Evolutionary conservation across 768 basidiomycete genomes (phyloP), one percentile per base, ranked within the genome.

Genomic region (Amanita muscaria): DNA sequence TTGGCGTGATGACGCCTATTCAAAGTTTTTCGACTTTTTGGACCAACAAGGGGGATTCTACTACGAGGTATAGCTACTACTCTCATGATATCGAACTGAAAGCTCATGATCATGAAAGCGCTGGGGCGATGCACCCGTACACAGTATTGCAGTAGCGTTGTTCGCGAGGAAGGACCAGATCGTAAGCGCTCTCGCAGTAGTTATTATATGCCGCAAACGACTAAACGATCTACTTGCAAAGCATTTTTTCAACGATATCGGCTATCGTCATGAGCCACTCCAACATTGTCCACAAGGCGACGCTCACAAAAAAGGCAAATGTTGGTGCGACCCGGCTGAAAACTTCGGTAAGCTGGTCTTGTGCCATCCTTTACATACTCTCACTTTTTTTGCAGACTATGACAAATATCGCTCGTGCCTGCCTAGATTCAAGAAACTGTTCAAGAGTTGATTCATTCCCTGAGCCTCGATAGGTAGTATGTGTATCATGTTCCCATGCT

Each of bases 241-340:
- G 66, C 88, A 96, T 61, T 98, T 89, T 68, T 97, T 97, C 72
- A 77, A 83, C 51, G 91, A 97, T 56, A 88, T 98, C 40, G 93
- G 80, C 3, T 98, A 96, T 59, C 74, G 81, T 25, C 92, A 97
- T 55, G 83, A 89, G 53, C 90, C 91, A 10, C 97, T 97, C 77
- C 88, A 91, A 61, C 90, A 91, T 61, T 91, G 93, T 60, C 83
- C 84, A 0, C 77, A 80, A 62, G 82, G 79, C n/a, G 74, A 70
- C n/a, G 59, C 74, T 6, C 89, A 91, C 64, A 67, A 68, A 40
- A 72, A 70, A 48, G 88, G 88, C 27, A 90, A 84, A 57, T 94
- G 92, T 55, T 90, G 86, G 77, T 96, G 91, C 57, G 80, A 88
- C 51, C 65, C 70, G 12, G 61, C 66, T 14, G 76, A 89, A 37